Evolutionary conservation across 179 eudicot genomes (phyloP).

Genomic region (Silene coronaria): DNA sequence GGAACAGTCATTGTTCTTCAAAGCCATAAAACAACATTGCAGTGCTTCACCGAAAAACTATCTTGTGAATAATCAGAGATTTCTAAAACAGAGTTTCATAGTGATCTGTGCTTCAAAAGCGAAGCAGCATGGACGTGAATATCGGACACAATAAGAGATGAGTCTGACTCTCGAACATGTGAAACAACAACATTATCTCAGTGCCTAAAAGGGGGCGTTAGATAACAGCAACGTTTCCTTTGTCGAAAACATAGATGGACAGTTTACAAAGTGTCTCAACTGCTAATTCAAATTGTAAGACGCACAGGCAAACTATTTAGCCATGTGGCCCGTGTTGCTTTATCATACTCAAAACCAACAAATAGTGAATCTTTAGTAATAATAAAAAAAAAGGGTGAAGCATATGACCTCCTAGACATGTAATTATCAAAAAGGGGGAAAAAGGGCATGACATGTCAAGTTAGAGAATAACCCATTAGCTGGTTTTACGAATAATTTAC

Average conservation of each 20-base stretch:
- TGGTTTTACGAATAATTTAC: no score
- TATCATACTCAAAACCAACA: not conserved
- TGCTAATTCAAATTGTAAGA: not conserved
- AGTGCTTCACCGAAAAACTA: constrained; percentile 8
- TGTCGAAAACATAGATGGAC: not conserved
- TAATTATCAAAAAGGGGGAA: no score
- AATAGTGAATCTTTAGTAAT: not conserved
- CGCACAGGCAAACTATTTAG: not conserved
- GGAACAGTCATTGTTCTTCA: not conserved
- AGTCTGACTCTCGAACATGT: not conserved
- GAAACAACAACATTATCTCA: not conserved
- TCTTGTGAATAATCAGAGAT: no score
- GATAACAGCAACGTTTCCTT: not conserved
- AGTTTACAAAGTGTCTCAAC: not conserved
- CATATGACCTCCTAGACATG: no score
- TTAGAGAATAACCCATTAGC: no score
- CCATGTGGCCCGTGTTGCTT: not conserved
- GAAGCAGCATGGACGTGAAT: not conserved
- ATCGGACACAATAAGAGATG: not conserved
- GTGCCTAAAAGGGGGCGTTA: not conserved
- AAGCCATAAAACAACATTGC: not conserved
- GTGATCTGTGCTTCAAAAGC: not conserved
- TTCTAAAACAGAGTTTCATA: not conserved
- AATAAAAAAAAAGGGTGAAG: not conserved
- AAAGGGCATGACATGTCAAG: no score